A percentile compares a stretch with the other conserved stretches of the same genome.
phyloP scores from a whole-genome alignment of 23 red algal genomes.

The Gracilariopsis chorda region DNA sequence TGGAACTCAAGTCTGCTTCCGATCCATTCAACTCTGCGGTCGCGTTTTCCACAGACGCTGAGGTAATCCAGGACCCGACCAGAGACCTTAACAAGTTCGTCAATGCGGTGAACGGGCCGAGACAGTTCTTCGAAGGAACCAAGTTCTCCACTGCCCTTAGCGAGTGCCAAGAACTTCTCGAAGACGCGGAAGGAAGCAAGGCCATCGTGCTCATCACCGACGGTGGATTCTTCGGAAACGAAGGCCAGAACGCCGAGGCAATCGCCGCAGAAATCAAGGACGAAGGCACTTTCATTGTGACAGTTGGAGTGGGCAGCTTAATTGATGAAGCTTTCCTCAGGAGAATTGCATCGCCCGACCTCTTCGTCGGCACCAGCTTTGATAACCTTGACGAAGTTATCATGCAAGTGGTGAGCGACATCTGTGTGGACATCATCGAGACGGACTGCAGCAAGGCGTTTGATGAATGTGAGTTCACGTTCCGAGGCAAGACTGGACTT shows the following conservation, averaged over 20 bases:
- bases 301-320: not conserved
- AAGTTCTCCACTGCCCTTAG: not conserved
- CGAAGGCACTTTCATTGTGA: not conserved
- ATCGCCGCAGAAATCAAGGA: not conserved
- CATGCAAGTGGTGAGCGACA: not conserved
- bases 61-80: not conserved
- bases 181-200: not conserved
- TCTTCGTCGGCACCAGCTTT: not conserved
- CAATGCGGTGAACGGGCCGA: not conserved
- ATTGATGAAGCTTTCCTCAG: not conserved
- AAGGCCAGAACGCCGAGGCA: not conserved
- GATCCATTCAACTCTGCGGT: not conserved
- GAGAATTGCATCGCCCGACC: not conserved
- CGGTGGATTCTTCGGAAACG: not conserved
- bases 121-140: not conserved
- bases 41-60: not conserved
- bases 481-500: not conserved
- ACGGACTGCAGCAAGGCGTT: not conserved
- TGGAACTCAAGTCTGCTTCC: not conserved
- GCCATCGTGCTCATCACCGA: not conserved
- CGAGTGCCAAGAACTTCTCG: not conserved
- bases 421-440: no score
- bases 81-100: not conserved
- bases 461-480: not conserved
- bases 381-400: not conserved